Conservation (phyloP, 2,329 filamentous ascomycete species). For the Dothistroma pini region DNA sequence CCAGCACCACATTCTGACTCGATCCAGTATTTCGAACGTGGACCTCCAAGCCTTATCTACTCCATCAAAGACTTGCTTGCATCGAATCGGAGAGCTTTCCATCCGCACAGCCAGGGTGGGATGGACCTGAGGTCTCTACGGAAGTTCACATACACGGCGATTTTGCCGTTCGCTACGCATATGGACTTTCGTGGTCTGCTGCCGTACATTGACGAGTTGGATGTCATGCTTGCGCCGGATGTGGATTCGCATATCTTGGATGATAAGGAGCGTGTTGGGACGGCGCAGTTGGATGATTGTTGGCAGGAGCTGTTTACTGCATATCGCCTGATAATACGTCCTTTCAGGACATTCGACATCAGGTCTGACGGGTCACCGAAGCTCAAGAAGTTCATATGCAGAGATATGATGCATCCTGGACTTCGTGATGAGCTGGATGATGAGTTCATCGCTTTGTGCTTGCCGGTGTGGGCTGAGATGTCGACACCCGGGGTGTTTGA, state of each 20-base stretch:
- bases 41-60: conserved; percentile 41
- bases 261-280: conserved; percentile 38
- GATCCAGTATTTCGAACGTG: conserved; percentile 57
- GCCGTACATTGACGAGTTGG: conserved; percentile 29
- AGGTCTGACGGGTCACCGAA: conserved; percentile 12
- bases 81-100: neutral
- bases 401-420: conserved; percentile 22
- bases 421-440: conserved; percentile 28
- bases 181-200: conserved; percentile 27
- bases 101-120: conserved; percentile 1
- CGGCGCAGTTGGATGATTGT: conserved; percentile 42
- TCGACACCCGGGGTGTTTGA: conserved; percentile 24
- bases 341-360: conserved; percentile 15
- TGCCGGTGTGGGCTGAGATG: conserved; percentile 31
- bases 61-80: conserved; percentile 28
- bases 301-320: conserved; percentile 33
- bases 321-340: conserved; percentile 21
- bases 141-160: conserved; percentile 35
- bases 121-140: conserved; percentile 23
- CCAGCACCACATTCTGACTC: neutral
- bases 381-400: conserved; percentile 27
- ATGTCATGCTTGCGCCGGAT: conserved; percentile 43
- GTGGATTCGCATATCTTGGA: conserved; percentile 39
- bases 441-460: conserved; percentile 25
- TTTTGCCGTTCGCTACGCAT: conserved; percentile 33